Percentiles rank a stretch among this genome's conserved stretches.
Conservation (phyloP, 345 rosid genomes). For the Citrus unshiu region DNA sequence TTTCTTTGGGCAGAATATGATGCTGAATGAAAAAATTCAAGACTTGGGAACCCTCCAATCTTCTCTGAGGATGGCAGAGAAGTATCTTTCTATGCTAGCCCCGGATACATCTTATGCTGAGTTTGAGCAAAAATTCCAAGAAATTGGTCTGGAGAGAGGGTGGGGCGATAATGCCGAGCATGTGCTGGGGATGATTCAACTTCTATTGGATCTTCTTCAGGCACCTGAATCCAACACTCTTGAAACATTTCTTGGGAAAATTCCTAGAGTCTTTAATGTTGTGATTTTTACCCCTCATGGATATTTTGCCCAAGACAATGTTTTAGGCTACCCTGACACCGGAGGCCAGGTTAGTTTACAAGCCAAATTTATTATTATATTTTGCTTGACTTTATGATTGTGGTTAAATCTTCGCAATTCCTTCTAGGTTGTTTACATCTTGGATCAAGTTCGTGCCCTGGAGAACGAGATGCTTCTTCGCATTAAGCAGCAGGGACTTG, state of each 20-base stretch:
- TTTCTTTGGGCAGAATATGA: constrained; percentile 54
- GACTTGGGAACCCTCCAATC: constrained; percentile 58
- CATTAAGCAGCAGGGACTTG: constrained; percentile 85
- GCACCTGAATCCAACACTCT: constrained; percentile 95
- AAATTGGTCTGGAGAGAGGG: constrained; percentile 86
- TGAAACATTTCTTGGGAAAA: constrained; percentile 73
- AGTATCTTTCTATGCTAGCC: constrained; percentile 45
- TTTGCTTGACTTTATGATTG: no score
- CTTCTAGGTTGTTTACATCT: constrained; percentile 78
- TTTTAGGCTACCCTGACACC: constrained; percentile 93
- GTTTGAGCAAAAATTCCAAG: constrained; percentile 76
- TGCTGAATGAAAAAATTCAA: constrained; percentile 68
- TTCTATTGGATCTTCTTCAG: constrained; percentile 85
- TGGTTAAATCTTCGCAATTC: background rate
- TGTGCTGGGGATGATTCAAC: constrained; percentile 81
- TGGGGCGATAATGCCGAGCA: constrained; percentile 87
- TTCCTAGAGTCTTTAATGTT: constrained; percentile 90
- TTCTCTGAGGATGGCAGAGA: constrained; percentile 84
- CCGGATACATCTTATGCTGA: constrained; percentile 51
- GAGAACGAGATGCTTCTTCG: constrained; percentile 90
- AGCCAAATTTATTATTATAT: no score
- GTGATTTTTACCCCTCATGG: constrained; percentile 94
- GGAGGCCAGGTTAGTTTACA: constrained; percentile 74
- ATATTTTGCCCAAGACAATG: constrained; percentile 90
- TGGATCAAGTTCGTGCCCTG: constrained; percentile 95